Evolutionary conservation across 2,329 filamentous ascomycete genomes (phyloP).

Genomic region (Clonostachys rosea): DNA sequence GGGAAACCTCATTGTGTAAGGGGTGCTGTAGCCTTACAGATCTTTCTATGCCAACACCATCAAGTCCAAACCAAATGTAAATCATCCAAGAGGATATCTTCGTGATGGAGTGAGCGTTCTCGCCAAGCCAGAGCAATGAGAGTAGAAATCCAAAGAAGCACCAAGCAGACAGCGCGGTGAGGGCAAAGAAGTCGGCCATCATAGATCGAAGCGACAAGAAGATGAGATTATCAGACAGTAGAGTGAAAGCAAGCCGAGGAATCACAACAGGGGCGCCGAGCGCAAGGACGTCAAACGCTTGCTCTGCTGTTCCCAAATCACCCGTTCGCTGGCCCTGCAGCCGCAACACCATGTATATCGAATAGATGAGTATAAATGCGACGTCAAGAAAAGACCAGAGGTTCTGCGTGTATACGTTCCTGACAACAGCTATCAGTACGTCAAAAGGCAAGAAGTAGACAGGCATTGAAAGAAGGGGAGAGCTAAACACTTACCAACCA

Average conservation of each 20-base stretch:
- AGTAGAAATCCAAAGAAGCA: conserved; percentile 80
- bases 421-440: conserved; percentile 13
- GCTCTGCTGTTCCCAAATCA: conserved; percentile 46
- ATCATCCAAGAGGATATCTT: conserved; percentile 89
- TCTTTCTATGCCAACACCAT: conserved; percentile 60
- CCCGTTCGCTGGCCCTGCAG: conserved; percentile 55
- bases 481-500: conserved; percentile 40
- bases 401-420: conserved; percentile 83
- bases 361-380: conserved; percentile 69
- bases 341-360: conserved; percentile 63
- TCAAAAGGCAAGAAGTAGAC: too few species aligned
- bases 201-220: conserved; percentile 78
- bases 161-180: conserved; percentile 73
- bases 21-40: conserved; percentile 31
- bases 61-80: conserved; percentile 88
- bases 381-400: conserved; percentile 86
- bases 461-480: too few species aligned
- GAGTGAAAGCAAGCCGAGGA: conserved; percentile 75
- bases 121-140: conserved; percentile 73
- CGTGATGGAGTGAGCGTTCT: conserved; percentile 54
- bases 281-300: conserved; percentile 74
- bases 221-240: conserved; percentile 79
- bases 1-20: not conserved
- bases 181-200: conserved; percentile 79
- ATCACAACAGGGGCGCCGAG: conserved; percentile 75